Evolutionary conservation across 2,329 filamentous ascomycete species (phyloP), one percentile per base, ranked within the genome.

Genomic region (Zasmidium angulare): DNA sequence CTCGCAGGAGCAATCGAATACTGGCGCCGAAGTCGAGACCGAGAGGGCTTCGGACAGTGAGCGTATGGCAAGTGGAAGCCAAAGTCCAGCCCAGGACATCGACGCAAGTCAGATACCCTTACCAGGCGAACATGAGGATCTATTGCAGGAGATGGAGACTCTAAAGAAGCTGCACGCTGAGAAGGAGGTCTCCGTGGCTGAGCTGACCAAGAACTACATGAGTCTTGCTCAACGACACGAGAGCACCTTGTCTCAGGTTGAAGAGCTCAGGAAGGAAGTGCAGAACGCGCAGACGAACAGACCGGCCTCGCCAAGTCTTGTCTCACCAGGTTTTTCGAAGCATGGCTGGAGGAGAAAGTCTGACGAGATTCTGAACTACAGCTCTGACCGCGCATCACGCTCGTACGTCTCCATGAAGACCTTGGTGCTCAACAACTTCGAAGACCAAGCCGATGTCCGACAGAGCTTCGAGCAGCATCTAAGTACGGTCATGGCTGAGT

Each of bases 401-500:
- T 96, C 93, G 1, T 91, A 98, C 68, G 89, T 91, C 0, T 91
- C 92, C 1, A 84, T 99, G 36, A 88, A 93, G 60, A 96, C 93
- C 69, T 89, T 99, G 70, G 93, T 92, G 1, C 77, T 86, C 0
- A 93, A 98, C 66, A 90, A 92, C 69, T 91, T 99, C 63, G 91
- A 95, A 64, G 78, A 84, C 14, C 83, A 90, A 57, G 90, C 91
- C 0, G 93, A 97, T 66, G 84, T 88, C 1, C 89, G 96, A 83
- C 91, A 96, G 69, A 93, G 87, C 71, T 98, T 98, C 69, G 95
- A 98, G 73, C 79, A 95, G 50, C 96, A 96, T 72, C 79, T 99
- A 46, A 95, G 95, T 70, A 85, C 91, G 1, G 91, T 93, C 59
- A 93, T 97, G 87, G 90, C 95, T 68, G 95, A 99, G 73, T 81